phyloP scores from a whole-genome alignment of 495 filamentous ascomycete genomes.

The Annulohypoxylon nitens region DNA sequence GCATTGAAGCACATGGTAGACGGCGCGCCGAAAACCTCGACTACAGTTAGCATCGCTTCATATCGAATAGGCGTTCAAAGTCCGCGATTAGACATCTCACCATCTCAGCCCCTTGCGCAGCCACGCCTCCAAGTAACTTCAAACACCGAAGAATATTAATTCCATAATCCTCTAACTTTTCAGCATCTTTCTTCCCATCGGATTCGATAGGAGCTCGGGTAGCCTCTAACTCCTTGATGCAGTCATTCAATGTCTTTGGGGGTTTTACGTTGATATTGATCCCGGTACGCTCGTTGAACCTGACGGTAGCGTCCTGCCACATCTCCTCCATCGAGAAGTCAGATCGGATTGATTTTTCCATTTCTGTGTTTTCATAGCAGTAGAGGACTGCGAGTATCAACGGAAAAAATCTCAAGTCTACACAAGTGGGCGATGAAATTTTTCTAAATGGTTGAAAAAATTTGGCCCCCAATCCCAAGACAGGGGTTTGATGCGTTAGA shows the following conservation, averaged over 20 bases:
- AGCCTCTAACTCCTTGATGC: constrained; percentile 5
- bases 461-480: not conserved
- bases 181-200: not conserved
- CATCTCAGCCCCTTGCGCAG: constrained; percentile 41
- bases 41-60: constrained; percentile 7
- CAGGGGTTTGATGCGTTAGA: not conserved
- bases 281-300: constrained; percentile 4
- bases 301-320: constrained; percentile 1
- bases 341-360: constrained; percentile 1
- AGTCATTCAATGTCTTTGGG: constrained; percentile 1
- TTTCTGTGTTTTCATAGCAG: not conserved
- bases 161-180: constrained; percentile 13
- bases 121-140: constrained; percentile 45
- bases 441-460: not conserved
- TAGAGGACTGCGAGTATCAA: not conserved
- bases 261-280: constrained; percentile 13
- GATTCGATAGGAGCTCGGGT: not conserved
- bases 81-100: constrained; percentile 4
- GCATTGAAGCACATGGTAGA: constrained; percentile 49
- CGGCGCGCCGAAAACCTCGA: constrained; percentile 15
- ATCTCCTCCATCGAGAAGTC: constrained; percentile 19
- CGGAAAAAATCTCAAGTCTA: not conserved
- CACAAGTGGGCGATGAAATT: not conserved
- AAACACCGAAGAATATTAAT: constrained; percentile 43
- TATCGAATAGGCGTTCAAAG: not conserved